A percentile compares a stretch with the other conserved stretches of the same genome.
Conservation (phyloP, 345 rosid genomes). For the Moringa oleifera region DNA sequence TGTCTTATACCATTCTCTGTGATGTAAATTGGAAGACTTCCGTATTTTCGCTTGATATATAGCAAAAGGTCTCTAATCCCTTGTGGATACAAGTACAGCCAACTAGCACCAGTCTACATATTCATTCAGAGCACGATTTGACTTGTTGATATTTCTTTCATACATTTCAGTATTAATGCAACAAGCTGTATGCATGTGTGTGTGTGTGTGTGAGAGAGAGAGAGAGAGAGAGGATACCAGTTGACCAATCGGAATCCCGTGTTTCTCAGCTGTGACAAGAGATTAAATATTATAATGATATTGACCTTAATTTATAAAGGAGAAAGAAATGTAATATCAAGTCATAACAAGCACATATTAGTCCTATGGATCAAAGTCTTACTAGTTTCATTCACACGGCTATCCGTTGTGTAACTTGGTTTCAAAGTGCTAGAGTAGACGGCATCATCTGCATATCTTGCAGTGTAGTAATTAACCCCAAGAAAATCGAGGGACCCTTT, state of each 20-base stretch:
- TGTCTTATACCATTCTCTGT: slow-evolving; percentile 23
- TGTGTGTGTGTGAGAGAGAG: too few species aligned
- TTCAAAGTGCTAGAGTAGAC: not conserved
- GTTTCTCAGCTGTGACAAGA: slow-evolving; percentile 10
- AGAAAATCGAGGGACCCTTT: slow-evolving; percentile 53
- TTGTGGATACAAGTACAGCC: slow-evolving; percentile 22
- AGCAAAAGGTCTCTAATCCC: slow-evolving; percentile 18
- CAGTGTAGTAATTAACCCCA: slow-evolving; percentile 53
- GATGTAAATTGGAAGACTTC: slow-evolving; percentile 12
- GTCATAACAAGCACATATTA: too few species aligned
- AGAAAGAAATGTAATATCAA: too few species aligned
- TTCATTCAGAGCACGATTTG: not conserved
- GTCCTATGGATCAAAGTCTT: not conserved
- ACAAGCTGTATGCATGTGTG: not conserved
- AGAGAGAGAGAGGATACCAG: slow-evolving; percentile 1
- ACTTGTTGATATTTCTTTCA: not conserved
- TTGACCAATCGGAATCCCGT: slow-evolving; percentile 12
- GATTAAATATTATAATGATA: too few species aligned
- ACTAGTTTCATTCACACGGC: slow-evolving; percentile 22
- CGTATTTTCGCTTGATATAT: slow-evolving; percentile 15
- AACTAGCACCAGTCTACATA: slow-evolving; percentile 19
- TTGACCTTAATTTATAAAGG: too few species aligned
- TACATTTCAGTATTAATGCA: not conserved
- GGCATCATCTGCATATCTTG: slow-evolving; percentile 16
- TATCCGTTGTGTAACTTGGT: slow-evolving; percentile 23